Base-by-base conservation (phyloP, 345 rosid genomes). In the Gossypium longicalyx region DNA sequence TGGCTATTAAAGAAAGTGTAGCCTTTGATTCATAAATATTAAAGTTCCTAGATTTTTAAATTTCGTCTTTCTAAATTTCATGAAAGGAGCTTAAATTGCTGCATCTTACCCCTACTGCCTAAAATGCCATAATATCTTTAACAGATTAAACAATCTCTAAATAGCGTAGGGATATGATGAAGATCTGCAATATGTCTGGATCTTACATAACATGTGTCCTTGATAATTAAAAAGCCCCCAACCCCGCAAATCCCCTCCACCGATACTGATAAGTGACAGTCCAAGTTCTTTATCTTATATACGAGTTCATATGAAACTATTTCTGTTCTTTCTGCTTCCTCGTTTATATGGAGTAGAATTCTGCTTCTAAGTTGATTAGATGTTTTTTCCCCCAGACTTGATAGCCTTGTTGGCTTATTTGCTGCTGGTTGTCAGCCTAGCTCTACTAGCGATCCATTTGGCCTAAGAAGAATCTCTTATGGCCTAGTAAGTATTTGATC, bases 391-490 rank as follows among this genome's bases (percentile, higher is more conserved):
- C 83, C 74, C 90, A 94, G 98, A 82, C 76, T 94, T 81, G 97
- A 94, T 85, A 89, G 97, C 80, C 97, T 92, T 77, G 89, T 92
- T 74, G 97, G 98, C 77, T 83, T 94, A 80, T 94, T 91, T 88
- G 91, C 97, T 80, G 97, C 98, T 79, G 97, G 97, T 79, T 92
- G 97, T 85, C 97, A 92, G 82, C 98, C 97, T 80, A 89, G 90
- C 83, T 92, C 98, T 77, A 83, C 95, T 23, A 92, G 86, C 80
- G 98, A 94, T 70, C 97, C 97, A 61, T 94, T 88, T 87, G 98
- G 98, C 65, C 80, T 94, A 71, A 86, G 97, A 78, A 92, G 98
- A 86, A 92, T 92, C 75, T 91, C 98, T 52, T 91, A 94, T 76
- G 98, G 95, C 73, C 87, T 94, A 16, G 98, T 92, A 87, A 86